A percentile compares a stretch with the other conserved stretches of the same genome.
These are phyloP conservation scores for Leptomonas pyrrhocoris DNA, from an alignment of 208 protist species.

Conservation along the genomic window DNA sequence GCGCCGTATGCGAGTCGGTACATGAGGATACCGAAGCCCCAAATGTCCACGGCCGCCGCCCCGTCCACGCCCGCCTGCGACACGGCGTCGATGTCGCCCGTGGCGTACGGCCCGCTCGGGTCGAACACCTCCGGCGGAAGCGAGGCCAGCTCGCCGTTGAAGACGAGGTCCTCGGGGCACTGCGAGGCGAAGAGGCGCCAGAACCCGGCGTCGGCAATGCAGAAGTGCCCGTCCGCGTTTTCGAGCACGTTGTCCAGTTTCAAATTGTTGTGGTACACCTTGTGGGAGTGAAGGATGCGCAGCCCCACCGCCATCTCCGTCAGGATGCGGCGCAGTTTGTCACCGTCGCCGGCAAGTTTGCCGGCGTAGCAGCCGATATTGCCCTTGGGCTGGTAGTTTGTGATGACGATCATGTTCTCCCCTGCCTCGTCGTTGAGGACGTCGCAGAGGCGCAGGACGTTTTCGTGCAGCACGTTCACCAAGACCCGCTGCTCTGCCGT, in stretches of 20 bases:
- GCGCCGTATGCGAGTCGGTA: constrained; percentile 78
- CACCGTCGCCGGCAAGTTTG: constrained; percentile 49
- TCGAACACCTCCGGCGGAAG: constrained; percentile 83
- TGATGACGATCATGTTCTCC: constrained; percentile 81
- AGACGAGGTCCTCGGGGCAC: constrained; percentile 76
- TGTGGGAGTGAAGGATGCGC: constrained; percentile 71
- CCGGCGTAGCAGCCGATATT: constrained; percentile 53
- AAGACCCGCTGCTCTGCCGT: constrained; percentile 63
- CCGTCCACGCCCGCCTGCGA: constrained; percentile 17
- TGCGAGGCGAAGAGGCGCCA: constrained; percentile 74
- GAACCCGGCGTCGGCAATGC: constrained; percentile 79
- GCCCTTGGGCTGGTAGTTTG: constrained; percentile 49
- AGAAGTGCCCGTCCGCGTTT: constrained; percentile 47
- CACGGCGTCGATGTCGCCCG: constrained; percentile 22
- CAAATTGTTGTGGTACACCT: constrained; percentile 84
- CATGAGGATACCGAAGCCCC: constrained; percentile 85
- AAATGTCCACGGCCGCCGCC: constrained; percentile 69
- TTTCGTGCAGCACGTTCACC: constrained; percentile 53
- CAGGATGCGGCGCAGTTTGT: constrained; percentile 58
- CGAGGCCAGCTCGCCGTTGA: constrained; percentile 82
- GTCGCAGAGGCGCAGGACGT: constrained; percentile 63
- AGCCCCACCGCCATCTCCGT: constrained; percentile 66
- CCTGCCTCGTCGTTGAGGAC: constrained; percentile 74
- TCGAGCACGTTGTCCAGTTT: constrained; percentile 84
- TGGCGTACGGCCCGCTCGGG: constrained; percentile 40